These are phyloP conservation scores for Tricholoma hemisulphureum DNA, from an alignment of 768 basidiomycete species.

Conservation along the genomic window DNA sequence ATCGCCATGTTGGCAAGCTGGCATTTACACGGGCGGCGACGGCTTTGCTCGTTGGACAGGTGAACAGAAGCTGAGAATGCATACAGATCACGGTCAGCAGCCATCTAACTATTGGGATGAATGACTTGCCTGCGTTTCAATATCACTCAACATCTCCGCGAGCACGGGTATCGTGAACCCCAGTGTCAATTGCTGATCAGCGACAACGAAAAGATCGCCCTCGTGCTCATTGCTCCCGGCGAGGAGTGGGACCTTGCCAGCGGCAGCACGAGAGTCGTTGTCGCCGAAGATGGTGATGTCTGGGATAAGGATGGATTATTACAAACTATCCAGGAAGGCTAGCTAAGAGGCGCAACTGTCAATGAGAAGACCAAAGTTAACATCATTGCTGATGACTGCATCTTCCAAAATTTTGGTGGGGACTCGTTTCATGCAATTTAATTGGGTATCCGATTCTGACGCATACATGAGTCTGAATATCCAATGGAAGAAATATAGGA, in stretches of 20 bases:
- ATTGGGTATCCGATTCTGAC: too few species aligned
- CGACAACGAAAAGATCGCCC: constrained; percentile 10
- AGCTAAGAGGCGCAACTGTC: constrained; percentile 24
- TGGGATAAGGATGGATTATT: neutral
- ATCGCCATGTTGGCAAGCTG: constrained; percentile 18
- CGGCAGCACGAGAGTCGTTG: constrained; percentile 6
- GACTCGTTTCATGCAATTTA: constrained; percentile 33
- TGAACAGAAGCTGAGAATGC: constrained; percentile 23
- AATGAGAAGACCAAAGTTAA: constrained; percentile 23
- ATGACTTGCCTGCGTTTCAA: neutral
- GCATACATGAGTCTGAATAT: too few species aligned
- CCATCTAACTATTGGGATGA: too few species aligned
- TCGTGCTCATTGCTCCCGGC: constrained; percentile 29
- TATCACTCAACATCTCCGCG: constrained; percentile 6
- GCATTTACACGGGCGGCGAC: constrained; percentile 28
- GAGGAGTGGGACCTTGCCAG: constrained; percentile 13
- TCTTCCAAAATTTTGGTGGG: constrained; percentile 27
- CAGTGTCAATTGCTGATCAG: neutral
- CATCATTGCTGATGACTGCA: constrained; percentile 25
- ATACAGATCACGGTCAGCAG: too few species aligned
- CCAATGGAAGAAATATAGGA: too few species aligned
- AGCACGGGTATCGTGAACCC: constrained; percentile 8
- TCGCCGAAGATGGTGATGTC: constrained; percentile 36
- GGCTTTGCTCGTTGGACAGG: constrained; percentile 29
- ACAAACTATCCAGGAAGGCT: neutral